Base-by-base conservation (phyloP, 2,329 filamentous ascomycete genomes). In the Pseudocercospora fuligena region DNA sequence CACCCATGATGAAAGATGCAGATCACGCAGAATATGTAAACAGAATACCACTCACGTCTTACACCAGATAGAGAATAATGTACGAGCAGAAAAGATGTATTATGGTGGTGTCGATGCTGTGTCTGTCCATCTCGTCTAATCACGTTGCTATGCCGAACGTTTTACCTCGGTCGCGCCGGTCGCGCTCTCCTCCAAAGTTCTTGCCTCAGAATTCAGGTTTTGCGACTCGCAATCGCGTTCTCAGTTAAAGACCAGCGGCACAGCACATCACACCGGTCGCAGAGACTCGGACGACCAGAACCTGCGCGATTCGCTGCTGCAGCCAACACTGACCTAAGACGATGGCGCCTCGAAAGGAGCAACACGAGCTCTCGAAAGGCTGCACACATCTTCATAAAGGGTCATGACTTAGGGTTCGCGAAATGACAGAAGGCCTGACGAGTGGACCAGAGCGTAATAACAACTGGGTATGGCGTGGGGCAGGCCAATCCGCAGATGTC, bases 1-100 rank as follows among this genome's bases (percentile, higher is more conserved):
- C 54, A 16, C 51, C 43, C 65, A 65, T 66, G 6, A 16, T 61
- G 51, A 19, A 9, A 27, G 16, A 31, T 27, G 51, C 51, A 29
- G 11, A 56, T 56, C 27, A 29, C 25, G 23, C 23, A 36, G 51
- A 29, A 5, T 7, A 33, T 27, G 27, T 4, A 27, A 19, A 11
- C 11, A 29, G 16, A 43, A 43, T 43, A 6, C 16, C 16, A 43
- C 40, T 43, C 14, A 43, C 40, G 40, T 43, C 7, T 43, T 43
- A 19, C 14, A 21, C 1, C 27, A 0, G 8, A 25, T 12, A 43
- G 51, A 8, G 5, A n/a, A 56, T 16, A n/a, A 56, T 16, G 27
- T n/a, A 27, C 16, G 11, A 27, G 16, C 21, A 51, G 4, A 25
- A 9, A n/a, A 8, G 14, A 14, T 23, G 47, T 21, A 25, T 51